Conservation (phyloP, 2,329 filamentous ascomycete genomes). For the Huntiella bhutanensis region DNA sequence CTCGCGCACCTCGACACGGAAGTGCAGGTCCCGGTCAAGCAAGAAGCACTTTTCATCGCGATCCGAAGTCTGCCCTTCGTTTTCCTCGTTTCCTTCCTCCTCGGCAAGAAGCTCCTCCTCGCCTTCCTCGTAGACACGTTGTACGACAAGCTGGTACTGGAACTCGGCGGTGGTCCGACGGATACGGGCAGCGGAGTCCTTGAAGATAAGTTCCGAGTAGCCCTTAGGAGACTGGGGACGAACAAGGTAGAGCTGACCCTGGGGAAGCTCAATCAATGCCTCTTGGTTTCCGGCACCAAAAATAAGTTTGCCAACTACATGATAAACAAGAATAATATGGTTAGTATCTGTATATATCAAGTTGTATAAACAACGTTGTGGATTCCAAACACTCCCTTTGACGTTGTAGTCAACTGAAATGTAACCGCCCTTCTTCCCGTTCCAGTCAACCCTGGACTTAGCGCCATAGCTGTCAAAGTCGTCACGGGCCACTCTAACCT, state of each 20-base stretch:
- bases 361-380: not conserved
- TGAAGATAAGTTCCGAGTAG: conserved; percentile 97
- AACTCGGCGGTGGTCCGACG: conserved; percentile 85
- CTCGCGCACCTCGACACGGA: conserved; percentile 66
- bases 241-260: conserved; percentile 94
- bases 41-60: conserved; percentile 96
- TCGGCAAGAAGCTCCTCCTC: conserved; percentile 83
- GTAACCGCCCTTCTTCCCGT: too few species aligned
- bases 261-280: conserved; percentile 79
- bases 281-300: conserved; percentile 79
- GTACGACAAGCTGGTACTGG: conserved; percentile 92
- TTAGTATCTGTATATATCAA: conserved; percentile 3
- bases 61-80: conserved; percentile 53
- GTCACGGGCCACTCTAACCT: not conserved
- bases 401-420: too few species aligned
- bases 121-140: conserved; percentile 92
- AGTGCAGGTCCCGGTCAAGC: conserved; percentile 78
- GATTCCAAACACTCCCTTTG: not conserved
- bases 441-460: too few species aligned
- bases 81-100: conserved; percentile 69
- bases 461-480: not conserved
- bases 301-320: conserved; percentile 70
- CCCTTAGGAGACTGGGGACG: conserved; percentile 89
- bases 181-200: conserved; percentile 83
- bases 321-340: not conserved